Evolutionary conservation across 441 rosid genomes (phyloP).

Genomic region (Eruca vesicaria): DNA sequence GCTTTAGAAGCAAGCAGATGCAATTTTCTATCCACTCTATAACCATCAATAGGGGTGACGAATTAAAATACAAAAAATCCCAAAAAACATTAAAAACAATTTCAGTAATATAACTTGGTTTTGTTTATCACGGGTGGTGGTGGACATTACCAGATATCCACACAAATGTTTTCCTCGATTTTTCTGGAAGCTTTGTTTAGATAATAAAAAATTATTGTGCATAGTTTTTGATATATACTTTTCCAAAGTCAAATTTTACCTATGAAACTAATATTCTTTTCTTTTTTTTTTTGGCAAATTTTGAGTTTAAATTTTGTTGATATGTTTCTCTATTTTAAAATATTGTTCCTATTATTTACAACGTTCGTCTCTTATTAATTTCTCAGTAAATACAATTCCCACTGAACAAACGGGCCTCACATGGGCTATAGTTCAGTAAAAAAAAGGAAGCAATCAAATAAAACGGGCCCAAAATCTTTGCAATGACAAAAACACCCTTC

Average conservation of each 20-base stretch:
- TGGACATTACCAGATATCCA: neutral
- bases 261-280: too few species aligned
- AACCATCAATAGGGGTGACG: too few species aligned
- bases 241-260: neutral
- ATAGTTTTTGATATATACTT: neutral
- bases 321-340: too few species aligned
- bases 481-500: conserved; percentile 22
- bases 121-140: neutral
- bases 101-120: too few species aligned
- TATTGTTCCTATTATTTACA: too few species aligned
- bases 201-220: too few species aligned
- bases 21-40: too few species aligned
- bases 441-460: neutral
- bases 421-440: neutral
- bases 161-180: neutral
- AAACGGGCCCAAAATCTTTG: neutral
- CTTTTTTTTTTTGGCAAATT: neutral
- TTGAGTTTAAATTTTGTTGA: neutral
- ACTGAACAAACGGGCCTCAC: neutral
- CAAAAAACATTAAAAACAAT: neutral
- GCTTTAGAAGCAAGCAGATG: conserved; percentile 24
- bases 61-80: too few species aligned
- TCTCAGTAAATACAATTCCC: neutral
- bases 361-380: neutral
- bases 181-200: too few species aligned